Evolutionary conservation across 2,329 filamentous ascomycete genomes (phyloP), one percentile per base, ranked within the genome.

Genomic region (Fusarium sp.): DNA sequence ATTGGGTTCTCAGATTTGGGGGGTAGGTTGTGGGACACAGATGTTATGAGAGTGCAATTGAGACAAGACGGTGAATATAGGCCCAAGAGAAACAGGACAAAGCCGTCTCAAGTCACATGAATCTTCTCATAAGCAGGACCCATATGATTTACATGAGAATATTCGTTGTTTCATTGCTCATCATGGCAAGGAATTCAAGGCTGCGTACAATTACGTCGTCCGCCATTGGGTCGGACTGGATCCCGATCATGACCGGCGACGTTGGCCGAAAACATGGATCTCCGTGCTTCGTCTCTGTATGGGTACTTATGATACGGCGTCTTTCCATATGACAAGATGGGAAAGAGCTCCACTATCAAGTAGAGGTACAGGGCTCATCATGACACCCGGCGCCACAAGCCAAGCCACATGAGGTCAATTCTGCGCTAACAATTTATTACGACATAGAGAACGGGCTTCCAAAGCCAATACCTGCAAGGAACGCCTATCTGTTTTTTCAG

Each of bases 211-310:
- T 67, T 68, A 63, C 45, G 42, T 52, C 56, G 40, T 38, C 40
- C 48, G 18, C 53, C 30, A 73, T 68, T 73, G 66, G 70, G 30
- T 59, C 70, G 70, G 70, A 68, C 66, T 73, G 26, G 58, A 61
- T 49, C 42, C 70, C 70, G 70, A 73, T 57, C 67, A 67, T 61
- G 57, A 37, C 69, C 55, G 66, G 62, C 70, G 70, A 71, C 45
- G 44, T 73, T 41, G 45, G 35, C 69, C 69, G 69, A 72, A 45
- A 27, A 33, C 11, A 41, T 30, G 32, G 45, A 7, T 38, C 12
- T 6, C n/a, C 8, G 12, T 23, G 54, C 41, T 20, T 50, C 23
- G 10, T 6, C 6, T 11, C 10, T 40, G 46, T 60, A 60, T 5
- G 13, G 26, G 15, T 49, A 60, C 38, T 44, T 63, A 33, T 27